Evolutionary conservation across 768 basidiomycete species (phyloP), one percentile per base, ranked within the genome.

Genomic region (Phanerodontia chrysosporium): DNA sequence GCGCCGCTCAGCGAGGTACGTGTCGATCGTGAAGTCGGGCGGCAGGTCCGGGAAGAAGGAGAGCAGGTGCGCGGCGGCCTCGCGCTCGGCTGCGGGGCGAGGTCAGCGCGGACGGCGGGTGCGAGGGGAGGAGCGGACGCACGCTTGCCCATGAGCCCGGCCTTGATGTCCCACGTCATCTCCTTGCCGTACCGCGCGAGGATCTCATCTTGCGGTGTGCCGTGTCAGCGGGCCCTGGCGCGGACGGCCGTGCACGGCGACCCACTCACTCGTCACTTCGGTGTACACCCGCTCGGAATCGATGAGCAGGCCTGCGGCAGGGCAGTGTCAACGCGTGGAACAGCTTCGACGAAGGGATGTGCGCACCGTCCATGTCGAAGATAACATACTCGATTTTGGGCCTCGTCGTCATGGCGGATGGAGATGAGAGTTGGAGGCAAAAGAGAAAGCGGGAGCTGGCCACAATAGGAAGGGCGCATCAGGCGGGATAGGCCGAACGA

Each of bases 91-190:
- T 90, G 67, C 29, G 39, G 39, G 39, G 4, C 10, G 18, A 18
- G 9, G 18, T 42, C 10, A 42, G 39, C 4, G 39, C 4, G 8
- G 8, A 18, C 18, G 39, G 42, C 27, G 25, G 1, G 56, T n/a
- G 48, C 27, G 27, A 30, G 18, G 39, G 28, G 25, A 54, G 18
- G 27, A 51, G 22, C 45, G 45, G n/a, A 70, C 78, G 56, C 49
- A 90, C 91, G 83, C 77, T 88, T 90, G 56, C 92, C 92, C 92
- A 93, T 94, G 58, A 89, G 82, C 0, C 87, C 89, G n/a, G 89
- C 85, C 68, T 93, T 92, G 58, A 93, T 90, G 58, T 90, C 86
- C 90, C 90, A 92, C 2, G 89, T 89, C 87, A 94, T 90, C 62
- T 82, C 73, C 61, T 84, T 85, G 27, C 89, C 90, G 66, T 87